Percentiles rank a stretch among this genome's conserved stretches.
These are phyloP conservation scores for Solanum peruvianum DNA, from an alignment of 257 asterid species.

Conservation along the genomic window DNA sequence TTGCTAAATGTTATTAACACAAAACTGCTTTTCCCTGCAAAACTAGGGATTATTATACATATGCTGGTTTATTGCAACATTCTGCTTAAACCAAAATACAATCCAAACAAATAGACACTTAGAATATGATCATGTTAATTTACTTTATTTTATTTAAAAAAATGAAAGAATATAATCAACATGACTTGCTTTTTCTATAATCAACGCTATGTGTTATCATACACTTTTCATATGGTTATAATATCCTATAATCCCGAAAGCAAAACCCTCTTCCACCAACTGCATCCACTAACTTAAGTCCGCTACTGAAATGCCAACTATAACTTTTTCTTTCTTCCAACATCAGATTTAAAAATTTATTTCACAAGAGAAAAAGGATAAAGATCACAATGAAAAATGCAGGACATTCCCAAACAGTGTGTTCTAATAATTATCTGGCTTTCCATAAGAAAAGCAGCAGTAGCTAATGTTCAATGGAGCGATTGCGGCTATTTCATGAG, in stretches of 20 bases:
- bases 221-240: background rate
- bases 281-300: background rate
- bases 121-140: background rate
- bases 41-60: background rate
- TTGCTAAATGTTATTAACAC: background rate
- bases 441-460: background rate
- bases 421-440: background rate
- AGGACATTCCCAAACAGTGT: background rate
- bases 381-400: background rate
- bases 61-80: background rate
- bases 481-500: background rate
- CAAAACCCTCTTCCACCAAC: background rate
- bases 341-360: background rate
- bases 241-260: background rate
- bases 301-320: background rate
- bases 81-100: background rate
- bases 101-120: background rate
- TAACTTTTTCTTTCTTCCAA: background rate
- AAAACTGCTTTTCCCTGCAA: background rate
- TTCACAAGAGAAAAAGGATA: background rate
- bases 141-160: background rate
- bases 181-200: background rate
- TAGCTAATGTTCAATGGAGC: background rate
- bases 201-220: background rate
- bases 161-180: background rate